Conservation (phyloP, 176 grass and related monocot genomes). For the Paspalum vaginatum region DNA sequence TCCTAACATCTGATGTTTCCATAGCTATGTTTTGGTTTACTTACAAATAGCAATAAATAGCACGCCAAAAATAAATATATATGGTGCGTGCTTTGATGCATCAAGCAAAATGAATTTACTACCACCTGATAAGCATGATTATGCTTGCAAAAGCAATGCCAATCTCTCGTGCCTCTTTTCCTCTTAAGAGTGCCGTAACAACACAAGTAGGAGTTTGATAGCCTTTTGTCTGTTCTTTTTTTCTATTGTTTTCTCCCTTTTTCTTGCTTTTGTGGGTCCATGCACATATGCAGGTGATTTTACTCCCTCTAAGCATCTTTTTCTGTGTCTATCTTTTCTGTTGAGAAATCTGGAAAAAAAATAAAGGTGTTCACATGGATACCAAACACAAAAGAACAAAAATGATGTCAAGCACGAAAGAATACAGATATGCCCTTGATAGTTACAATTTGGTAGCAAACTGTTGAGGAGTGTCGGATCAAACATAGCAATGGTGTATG, state of each 20-base stretch:
- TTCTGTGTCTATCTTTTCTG: not conserved
- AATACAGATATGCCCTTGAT: not conserved
- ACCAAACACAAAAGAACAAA: constrained; percentile 27
- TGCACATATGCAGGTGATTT: constrained; percentile 1
- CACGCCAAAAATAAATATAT: not conserved
- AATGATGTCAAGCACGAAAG: constrained; percentile 1
- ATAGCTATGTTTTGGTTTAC: not conserved
- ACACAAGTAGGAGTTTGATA: constrained; percentile 6
- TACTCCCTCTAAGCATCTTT: constrained; percentile 11
- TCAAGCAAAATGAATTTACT: not conserved
- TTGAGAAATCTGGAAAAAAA: not conserved
- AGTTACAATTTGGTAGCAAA: constrained; percentile 42
- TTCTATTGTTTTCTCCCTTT: not conserved
- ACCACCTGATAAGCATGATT: not conserved
- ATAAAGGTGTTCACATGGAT: constrained; percentile 29
- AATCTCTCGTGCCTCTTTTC: not conserved
- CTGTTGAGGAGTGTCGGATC: constrained; percentile 39
- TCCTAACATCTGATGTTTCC: not conserved
- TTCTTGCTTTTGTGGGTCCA: constrained; percentile 10
- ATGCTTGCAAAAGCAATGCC: constrained; percentile 1
- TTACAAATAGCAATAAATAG: not conserved
- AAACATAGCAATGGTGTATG: constrained; percentile 3
- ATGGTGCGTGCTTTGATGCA: not conserved
- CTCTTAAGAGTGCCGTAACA: not conserved
- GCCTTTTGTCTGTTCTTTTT: constrained; percentile 13